These are phyloP conservation scores for Sphaerobolus stellatus DNA, from an alignment of 1,284 basidiomycete species.

Conservation along the genomic window DNA sequence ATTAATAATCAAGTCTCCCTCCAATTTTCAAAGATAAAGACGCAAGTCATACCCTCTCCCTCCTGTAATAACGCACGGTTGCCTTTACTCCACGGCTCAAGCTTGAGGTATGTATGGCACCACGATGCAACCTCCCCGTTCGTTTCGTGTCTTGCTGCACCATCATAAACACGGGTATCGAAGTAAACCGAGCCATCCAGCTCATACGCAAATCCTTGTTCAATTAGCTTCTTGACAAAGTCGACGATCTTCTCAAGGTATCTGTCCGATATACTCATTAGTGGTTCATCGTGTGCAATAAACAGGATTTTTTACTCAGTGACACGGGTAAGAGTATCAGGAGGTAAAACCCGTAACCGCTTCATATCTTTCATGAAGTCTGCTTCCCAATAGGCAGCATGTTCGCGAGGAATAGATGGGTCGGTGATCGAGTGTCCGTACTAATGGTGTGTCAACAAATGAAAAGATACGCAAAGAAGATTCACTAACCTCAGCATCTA, in stretches of 20 bases:
- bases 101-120: conserved; percentile 81
- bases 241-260: conserved; percentile 94
- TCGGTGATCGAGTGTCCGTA: conserved; percentile 81
- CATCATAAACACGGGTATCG: conserved; percentile 88
- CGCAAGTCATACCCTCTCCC: conserved; percentile 83
- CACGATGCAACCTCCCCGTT: conserved; percentile 7
- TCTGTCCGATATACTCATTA: too few species aligned
- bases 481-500: conserved; percentile 70
- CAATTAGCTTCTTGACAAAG: conserved; percentile 85
- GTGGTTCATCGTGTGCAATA: not conserved
- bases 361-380: conserved; percentile 94
- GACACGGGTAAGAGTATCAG: conserved; percentile 91
- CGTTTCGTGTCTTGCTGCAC: conserved; percentile 52
- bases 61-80: conserved; percentile 90
- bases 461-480: conserved; percentile 9
- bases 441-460: conserved; percentile 40
- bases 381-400: conserved; percentile 89
- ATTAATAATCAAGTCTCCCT: conserved; percentile 12
- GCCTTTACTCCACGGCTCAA: conserved; percentile 94
- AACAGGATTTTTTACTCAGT: conserved; percentile 55
- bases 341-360: conserved; percentile 80
- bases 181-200: conserved; percentile 95
- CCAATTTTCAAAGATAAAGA: conserved; percentile 3
- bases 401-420: conserved; percentile 80
- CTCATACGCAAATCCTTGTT: conserved; percentile 91